Evolutionary conservation across 306 rosid species (phyloP).

Genomic region (Neltuma alba): DNA sequence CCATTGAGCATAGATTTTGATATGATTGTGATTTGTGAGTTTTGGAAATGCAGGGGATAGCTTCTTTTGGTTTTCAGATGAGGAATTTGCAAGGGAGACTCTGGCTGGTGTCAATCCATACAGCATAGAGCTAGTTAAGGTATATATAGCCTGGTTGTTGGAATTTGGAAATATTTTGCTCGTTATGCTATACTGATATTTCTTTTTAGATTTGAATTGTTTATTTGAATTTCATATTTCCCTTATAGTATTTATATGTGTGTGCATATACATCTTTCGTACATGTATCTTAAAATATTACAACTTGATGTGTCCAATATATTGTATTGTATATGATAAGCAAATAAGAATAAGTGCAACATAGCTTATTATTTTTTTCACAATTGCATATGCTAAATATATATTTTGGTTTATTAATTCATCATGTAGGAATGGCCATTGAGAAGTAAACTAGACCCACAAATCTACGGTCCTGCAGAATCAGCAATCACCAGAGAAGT

Average conservation of each 20-base stretch:
- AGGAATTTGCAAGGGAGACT: conserved; percentile 61
- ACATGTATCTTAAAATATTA: not conserved
- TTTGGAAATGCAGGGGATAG: conserved; percentile 61
- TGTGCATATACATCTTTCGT: not conserved
- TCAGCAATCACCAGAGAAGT: conserved; percentile 52
- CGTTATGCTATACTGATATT: not conserved
- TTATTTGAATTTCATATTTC: not conserved
- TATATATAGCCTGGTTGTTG: not conserved
- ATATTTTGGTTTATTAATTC: not conserved
- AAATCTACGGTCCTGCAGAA: conserved; percentile 51
- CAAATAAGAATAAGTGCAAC: not conserved
- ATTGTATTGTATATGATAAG: not conserved
- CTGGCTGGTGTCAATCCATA: conserved; percentile 56
- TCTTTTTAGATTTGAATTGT: not conserved
- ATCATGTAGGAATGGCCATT: conserved; percentile 63
- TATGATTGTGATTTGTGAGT: not conserved
- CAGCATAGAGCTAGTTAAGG: conserved; percentile 50
- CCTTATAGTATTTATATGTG: not conserved
- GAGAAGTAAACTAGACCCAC: conserved; percentile 52
- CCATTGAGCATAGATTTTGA: not conserved
- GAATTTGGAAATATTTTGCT: not conserved
- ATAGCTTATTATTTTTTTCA: not conserved
- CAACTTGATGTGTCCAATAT: not conserved
- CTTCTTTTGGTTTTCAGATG: conserved; percentile 83
- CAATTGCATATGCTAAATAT: not conserved